phyloP scores from a whole-genome alignment of 169 alveolate genomes.

The Plasmodium berghei region DNA sequence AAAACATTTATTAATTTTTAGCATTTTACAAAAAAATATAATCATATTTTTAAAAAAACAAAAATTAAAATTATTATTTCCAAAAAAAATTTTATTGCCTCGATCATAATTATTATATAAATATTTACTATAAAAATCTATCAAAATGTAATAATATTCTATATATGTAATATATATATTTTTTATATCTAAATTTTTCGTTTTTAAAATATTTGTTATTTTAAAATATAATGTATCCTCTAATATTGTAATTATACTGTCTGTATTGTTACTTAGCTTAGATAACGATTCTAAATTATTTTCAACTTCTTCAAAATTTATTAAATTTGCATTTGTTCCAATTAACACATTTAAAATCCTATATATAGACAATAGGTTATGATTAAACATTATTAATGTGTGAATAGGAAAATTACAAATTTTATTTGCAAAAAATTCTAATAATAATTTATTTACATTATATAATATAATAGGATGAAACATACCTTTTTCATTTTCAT shows the following conservation, averaged over 20 bases:
- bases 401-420: constrained; percentile 18
- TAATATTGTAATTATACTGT: not conserved
- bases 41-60: constrained; percentile 22
- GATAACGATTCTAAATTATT: constrained; percentile 9
- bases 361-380: constrained; percentile 45
- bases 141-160: constrained; percentile 52
- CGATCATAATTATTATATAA: constrained; percentile 19
- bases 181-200: constrained; percentile 13
- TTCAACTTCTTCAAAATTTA: constrained; percentile 18
- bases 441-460: constrained; percentile 21
- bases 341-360: constrained; percentile 47
- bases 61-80: constrained; percentile 1
- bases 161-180: constrained; percentile 36
- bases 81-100: not conserved
- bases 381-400: constrained; percentile 30
- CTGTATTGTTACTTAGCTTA: not conserved
- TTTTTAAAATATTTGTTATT: constrained; percentile 21
- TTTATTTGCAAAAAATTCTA: constrained; percentile 39
- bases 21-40: constrained; percentile 53
- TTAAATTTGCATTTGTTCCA: constrained; percentile 32
- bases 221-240: constrained; percentile 44
- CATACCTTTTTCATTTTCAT: not conserved
- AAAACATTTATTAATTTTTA: constrained; percentile 64
- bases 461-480: constrained; percentile 41
- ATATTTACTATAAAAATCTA: constrained; percentile 48